phyloP scores from a whole-genome alignment of 2,329 filamentous ascomycete species.

The Daldinia sp. region DNA sequence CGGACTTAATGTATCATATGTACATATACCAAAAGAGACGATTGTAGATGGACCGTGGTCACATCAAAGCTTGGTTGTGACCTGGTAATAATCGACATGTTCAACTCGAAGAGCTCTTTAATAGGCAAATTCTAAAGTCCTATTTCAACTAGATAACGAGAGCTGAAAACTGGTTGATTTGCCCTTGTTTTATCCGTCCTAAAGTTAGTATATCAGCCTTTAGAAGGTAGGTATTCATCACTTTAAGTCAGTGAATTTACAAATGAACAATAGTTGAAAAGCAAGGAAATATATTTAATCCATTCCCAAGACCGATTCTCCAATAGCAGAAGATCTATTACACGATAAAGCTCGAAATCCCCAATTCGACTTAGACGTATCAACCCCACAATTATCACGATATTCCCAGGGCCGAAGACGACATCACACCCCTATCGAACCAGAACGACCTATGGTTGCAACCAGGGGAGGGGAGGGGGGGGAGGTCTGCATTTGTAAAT shows the following conservation, averaged over 20 bases:
- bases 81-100: background rate
- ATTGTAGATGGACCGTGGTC: constrained; percentile 24
- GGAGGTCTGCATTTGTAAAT: constrained; percentile 21
- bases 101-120: background rate
- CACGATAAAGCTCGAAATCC: constrained; percentile 7
- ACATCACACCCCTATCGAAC: constrained; percentile 29
- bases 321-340: constrained; percentile 20
- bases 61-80: constrained; percentile 1
- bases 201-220: background rate
- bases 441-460: constrained; percentile 14
- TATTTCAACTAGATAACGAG: background rate
- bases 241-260: background rate
- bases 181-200: background rate
- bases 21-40: constrained; percentile 38
- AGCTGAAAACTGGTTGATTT: background rate
- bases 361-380: constrained; percentile 5
- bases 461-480: background rate
- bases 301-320: background rate
- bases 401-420: constrained; percentile 36
- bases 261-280: background rate
- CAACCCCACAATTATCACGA: constrained; percentile 38
- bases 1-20: constrained; percentile 41
- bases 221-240: background rate
- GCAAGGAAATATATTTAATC: background rate
- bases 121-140: background rate